Base-by-base conservation (phyloP, 2,329 filamentous ascomycete species). In the Ascochyta clinopodiicola region DNA sequence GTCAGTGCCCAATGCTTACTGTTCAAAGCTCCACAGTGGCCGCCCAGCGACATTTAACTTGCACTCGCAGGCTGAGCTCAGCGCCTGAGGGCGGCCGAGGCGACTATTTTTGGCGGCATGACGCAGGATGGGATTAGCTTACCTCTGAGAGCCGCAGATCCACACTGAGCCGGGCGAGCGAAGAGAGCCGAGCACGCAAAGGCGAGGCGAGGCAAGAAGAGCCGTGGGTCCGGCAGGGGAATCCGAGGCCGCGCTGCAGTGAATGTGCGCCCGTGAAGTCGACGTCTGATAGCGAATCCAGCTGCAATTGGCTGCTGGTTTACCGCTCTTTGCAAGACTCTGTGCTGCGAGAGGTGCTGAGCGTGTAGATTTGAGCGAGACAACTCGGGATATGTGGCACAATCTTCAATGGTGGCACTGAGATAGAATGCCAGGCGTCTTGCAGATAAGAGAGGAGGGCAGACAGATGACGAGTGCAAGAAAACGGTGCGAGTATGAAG, bases 291-390 rank as follows among this genome's bases (percentile, higher is more conserved):
- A 71, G 71, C 64, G 22, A 25, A 25, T 43, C 12, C 42, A 29
- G 10, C 39, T 60, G 51, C 71, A 72, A 74, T 73, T 74, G 71
- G 72, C 44, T 54, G 48, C 59, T 57, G 56, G 29, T 61, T 64
- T 66, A 72, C 67, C 65, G 69, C 68, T 67, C 55, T 67, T 69
- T 68, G 45, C 34, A 21, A 25, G 6, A 46, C 67, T 67, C 55
- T 67, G 69, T 68, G 45, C 34, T 24, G 25, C 5, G 49, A 36
- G 29, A 46, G 21, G 40, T 53, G 62, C 56, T 49, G 53, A 44
- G 40, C 21, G n/a, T 52, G 62, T 38, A 24, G 46, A 50, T 31
- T 32, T 45, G 42, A 46, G 42, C 36, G 19, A 32, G 7, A 12
- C 32, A 13, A 24, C 45, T 50, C 45, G 29, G 27, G 36, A 40